Percentiles rank a stretch among this genome's conserved stretches.
Conservation (phyloP, 2,329 filamentous ascomycete genomes). For the Colletotrichum trifolii region DNA sequence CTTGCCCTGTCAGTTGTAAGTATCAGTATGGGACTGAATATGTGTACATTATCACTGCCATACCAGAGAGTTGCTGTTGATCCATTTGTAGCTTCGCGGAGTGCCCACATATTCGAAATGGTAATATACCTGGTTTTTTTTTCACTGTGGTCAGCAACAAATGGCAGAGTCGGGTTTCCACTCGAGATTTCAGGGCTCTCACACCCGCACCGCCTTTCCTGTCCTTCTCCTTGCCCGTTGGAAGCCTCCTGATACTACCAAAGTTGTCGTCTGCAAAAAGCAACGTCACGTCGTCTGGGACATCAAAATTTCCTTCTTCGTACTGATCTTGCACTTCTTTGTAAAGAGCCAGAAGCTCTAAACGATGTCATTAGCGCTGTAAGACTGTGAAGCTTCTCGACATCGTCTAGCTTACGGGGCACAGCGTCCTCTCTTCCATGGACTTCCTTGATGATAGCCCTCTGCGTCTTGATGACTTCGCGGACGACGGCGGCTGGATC, state of each 20-base stretch:
- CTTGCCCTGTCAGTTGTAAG: conserved; percentile 43
- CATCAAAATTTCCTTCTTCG: conserved; percentile 63
- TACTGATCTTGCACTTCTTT: conserved; percentile 74
- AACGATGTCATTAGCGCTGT: too few species aligned
- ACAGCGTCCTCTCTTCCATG: conserved; percentile 57
- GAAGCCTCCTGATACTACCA: conserved; percentile 68
- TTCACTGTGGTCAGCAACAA: neutral
- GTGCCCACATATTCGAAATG: conserved; percentile 73
- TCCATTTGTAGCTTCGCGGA: conserved; percentile 70
- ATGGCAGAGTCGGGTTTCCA: conserved; percentile 28
- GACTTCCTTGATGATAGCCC: conserved; percentile 62
- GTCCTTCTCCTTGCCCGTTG: conserved; percentile 61
- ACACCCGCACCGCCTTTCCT: conserved; percentile 68
- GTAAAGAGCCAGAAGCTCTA: conserved; percentile 72
- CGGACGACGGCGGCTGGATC: conserved; percentile 64
- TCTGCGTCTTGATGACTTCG: conserved; percentile 65
- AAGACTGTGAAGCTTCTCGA: too few species aligned
- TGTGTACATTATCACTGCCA: neutral
- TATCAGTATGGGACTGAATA: neutral
- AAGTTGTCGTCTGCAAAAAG: conserved; percentile 73
- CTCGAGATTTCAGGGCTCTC: conserved; percentile 5
- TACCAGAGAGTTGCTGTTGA: conserved; percentile 69
- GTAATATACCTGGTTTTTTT: conserved; percentile 52
- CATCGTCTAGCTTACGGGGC: conserved; percentile 47
- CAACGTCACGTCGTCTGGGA: conserved; percentile 71